Percentiles rank a stretch among this genome's conserved stretches.
phyloP scores from a whole-genome alignment of 2,329 filamentous ascomycete genomes.

The Alternaria burnsii region DNA sequence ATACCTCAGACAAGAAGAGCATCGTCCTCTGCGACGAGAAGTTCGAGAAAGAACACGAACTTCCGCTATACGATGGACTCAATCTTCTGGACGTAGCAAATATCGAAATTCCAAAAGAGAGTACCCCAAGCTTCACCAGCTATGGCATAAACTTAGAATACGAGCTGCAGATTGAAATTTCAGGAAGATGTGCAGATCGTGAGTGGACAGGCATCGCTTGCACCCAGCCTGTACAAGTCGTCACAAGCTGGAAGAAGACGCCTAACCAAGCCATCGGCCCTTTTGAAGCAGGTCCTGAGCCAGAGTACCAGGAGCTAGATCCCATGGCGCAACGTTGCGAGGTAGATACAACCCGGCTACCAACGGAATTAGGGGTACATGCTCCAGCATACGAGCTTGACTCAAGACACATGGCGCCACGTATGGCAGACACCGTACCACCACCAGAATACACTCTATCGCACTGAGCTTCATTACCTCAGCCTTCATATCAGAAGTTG shows the following conservation, averaged over 20 bases:
- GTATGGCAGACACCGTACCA: background rate
- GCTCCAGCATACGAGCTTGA: constrained; percentile 6
- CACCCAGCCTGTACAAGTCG: constrained; percentile 28
- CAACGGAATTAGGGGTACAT: background rate
- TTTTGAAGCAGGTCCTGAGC: constrained; percentile 8
- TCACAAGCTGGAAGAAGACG: constrained; percentile 19
- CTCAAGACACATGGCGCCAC: constrained; percentile 3
- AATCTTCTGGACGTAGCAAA: constrained; percentile 19
- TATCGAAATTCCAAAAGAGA: constrained; percentile 15
- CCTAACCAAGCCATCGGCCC: background rate
- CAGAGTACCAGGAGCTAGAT: constrained; percentile 23
- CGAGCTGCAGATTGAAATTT: constrained; percentile 34
- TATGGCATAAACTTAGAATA: constrained; percentile 38
- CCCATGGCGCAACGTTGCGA: constrained; percentile 5
- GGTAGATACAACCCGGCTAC: background rate
- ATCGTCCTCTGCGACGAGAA: constrained; percentile 28
- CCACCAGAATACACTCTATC: constrained; percentile 12
- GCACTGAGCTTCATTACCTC: background rate
- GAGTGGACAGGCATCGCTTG: constrained; percentile 29
- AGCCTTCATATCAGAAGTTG: background rate
- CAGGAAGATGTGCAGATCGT: constrained; percentile 39
- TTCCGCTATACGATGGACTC: constrained; percentile 29
- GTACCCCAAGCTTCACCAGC: constrained; percentile 35
- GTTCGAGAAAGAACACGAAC: constrained; percentile 23
- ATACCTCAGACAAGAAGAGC: constrained; percentile 18